These are phyloP conservation scores for Phaeosphaeriaceae sp. DNA, from an alignment of 2,329 filamentous ascomycete species.

Conservation along the genomic window DNA sequence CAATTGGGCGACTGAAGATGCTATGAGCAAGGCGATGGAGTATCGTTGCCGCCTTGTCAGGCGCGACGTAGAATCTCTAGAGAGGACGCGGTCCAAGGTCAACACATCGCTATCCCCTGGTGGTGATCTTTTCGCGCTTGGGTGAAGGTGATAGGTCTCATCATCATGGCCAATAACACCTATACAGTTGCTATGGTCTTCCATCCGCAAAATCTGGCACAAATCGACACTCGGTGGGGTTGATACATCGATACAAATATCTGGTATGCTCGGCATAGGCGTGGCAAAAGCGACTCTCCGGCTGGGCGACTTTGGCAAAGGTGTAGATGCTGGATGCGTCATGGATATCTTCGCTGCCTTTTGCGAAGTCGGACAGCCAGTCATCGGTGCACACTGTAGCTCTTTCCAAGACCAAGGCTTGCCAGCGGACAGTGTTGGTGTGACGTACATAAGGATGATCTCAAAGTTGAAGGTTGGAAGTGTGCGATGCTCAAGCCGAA, in stretches of 20 bases:
- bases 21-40: slow-evolving; percentile 22
- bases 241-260: slow-evolving; percentile 1
- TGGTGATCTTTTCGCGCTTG: slow-evolving; percentile 6
- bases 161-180: slow-evolving; percentile 19
- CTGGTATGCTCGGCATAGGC: slow-evolving; percentile 1
- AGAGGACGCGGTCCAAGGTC: slow-evolving; percentile 18
- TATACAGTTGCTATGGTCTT: slow-evolving; percentile 13
- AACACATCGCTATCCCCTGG: not conserved
- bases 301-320: slow-evolving; percentile 1
- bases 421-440: too few species aligned
- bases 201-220: slow-evolving; percentile 11
- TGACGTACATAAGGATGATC: slow-evolving; percentile 13
- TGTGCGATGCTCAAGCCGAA: slow-evolving; percentile 29
- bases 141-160: slow-evolving; percentile 19
- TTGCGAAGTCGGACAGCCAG: slow-evolving; percentile 7
- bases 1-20: slow-evolving; percentile 25
- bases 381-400: slow-evolving; percentile 18
- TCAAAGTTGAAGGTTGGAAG: slow-evolving; percentile 24
- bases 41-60: slow-evolving; percentile 21
- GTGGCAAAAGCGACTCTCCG: slow-evolving; percentile 6
- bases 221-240: slow-evolving; percentile 8
- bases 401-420: slow-evolving; percentile 21
- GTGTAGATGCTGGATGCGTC: not conserved
- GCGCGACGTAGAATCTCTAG: slow-evolving; percentile 3
- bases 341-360: not conserved